These are phyloP conservation scores for Pseudocercospora vitis DNA, from an alignment of 2,329 filamentous ascomycete species.

Conservation along the genomic window DNA sequence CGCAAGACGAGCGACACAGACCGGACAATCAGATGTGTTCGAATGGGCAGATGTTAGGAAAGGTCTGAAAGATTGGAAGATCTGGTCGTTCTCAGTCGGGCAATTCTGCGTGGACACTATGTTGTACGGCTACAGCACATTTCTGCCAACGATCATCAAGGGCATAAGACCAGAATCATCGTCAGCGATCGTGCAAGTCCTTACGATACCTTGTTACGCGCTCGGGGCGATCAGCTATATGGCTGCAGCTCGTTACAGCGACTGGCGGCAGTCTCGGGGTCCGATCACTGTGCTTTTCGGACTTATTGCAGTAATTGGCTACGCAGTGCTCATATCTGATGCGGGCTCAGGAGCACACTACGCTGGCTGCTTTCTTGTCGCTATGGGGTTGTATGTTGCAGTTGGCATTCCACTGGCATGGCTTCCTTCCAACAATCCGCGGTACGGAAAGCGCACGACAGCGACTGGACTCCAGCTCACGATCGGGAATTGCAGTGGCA, in stretches of 20 bases:
- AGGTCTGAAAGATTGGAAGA: conserved; percentile 73
- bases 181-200: conserved; percentile 66
- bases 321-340: conserved; percentile 62
- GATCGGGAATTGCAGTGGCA: conserved; percentile 60
- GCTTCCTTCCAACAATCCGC: conserved; percentile 60
- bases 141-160: conserved; percentile 75
- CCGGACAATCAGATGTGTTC: conserved; percentile 52
- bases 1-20: conserved; percentile 52
- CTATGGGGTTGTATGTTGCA: conserved; percentile 66
- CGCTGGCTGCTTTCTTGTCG: conserved; percentile 74
- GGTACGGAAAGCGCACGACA: conserved; percentile 74
- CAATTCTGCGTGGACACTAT: conserved; percentile 75
- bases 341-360: conserved; percentile 65
- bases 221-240: conserved; percentile 71
- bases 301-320: conserved; percentile 31
- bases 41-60: conserved; percentile 64
- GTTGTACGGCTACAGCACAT: conserved; percentile 76
- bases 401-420: conserved; percentile 58
- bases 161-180: conserved; percentile 63
- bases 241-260: conserved; percentile 64
- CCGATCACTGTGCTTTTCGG: conserved; percentile 65
- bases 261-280: conserved; percentile 65
- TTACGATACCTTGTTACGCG: conserved; percentile 77
- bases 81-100: conserved; percentile 66
- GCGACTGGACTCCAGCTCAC: conserved; percentile 70